phyloP scores from a whole-genome alignment of 805 yeast genomes.

The Metschnikowia koreensis region DNA sequence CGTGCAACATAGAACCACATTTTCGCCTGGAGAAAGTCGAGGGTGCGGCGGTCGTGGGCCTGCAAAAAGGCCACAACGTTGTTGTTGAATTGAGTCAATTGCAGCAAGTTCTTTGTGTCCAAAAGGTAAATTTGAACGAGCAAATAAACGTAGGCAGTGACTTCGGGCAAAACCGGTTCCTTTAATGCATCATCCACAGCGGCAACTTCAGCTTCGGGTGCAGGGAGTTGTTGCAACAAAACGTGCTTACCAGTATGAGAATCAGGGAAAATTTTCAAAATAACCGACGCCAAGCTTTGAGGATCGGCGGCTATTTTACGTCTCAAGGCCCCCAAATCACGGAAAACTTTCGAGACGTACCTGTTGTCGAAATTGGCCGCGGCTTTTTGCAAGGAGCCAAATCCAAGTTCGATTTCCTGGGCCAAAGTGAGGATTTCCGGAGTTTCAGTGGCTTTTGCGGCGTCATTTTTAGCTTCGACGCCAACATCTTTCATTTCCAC shows the following conservation, averaged over 20 bases:
- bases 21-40: slow-evolving; percentile 85
- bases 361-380: slow-evolving; percentile 79
- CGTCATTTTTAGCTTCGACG: not conserved
- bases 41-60: slow-evolving; percentile 71
- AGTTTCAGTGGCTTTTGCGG: slow-evolving; percentile 1
- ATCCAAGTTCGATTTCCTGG: slow-evolving; percentile 40
- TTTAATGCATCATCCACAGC: slow-evolving; percentile 19
- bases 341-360: slow-evolving; percentile 78
- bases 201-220: slow-evolving; percentile 18
- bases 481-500: slow-evolving; percentile 20
- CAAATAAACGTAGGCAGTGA: slow-evolving; percentile 75
- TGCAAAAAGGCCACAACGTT: slow-evolving; percentile 53
- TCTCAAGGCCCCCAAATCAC: slow-evolving; percentile 78
- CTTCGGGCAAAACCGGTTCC: slow-evolving; percentile 61
- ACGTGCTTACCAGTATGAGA: slow-evolving; percentile 38
- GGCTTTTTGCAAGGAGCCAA: slow-evolving; percentile 56
- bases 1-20: slow-evolving; percentile 86
- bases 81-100: slow-evolving; percentile 53
- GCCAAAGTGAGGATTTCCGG: slow-evolving; percentile 17
- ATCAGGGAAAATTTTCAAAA: slow-evolving; percentile 55
- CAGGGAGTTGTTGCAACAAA: slow-evolving; percentile 30
- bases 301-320: slow-evolving; percentile 48
- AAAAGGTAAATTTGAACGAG: slow-evolving; percentile 74
- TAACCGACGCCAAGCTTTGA: slow-evolving; percentile 52
- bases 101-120: slow-evolving; percentile 52